Conservation (phyloP, 805 yeast species). For the Pichia nakasei region DNA sequence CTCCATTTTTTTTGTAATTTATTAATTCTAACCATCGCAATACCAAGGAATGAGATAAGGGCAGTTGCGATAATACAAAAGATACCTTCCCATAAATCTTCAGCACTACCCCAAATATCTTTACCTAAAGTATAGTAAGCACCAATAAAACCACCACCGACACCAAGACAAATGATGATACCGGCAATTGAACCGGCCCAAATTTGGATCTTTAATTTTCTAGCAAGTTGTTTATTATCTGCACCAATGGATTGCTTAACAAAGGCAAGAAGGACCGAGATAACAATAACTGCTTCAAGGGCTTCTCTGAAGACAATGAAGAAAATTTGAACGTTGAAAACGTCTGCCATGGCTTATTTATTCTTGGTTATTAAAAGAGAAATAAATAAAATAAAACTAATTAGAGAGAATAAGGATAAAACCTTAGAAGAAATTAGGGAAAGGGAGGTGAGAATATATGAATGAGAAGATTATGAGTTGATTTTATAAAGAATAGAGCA, state of each 20-base stretch:
- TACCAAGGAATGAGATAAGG: constrained; percentile 88
- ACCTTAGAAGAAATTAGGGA: neutral
- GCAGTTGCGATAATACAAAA: constrained; percentile 85
- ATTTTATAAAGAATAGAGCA: no score
- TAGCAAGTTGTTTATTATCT: constrained; percentile 40
- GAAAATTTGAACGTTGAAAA: constrained; percentile 68
- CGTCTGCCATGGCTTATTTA: constrained; percentile 25
- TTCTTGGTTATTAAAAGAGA: constrained; percentile 1
- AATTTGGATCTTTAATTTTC: constrained; percentile 45
- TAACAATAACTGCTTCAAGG: constrained; percentile 84
- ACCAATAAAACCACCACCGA: constrained; percentile 94
- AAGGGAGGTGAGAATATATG: neutral
- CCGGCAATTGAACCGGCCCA: constrained; percentile 80
- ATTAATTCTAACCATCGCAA: constrained; percentile 91
- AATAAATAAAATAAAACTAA: neutral
- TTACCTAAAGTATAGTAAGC: constrained; percentile 73
- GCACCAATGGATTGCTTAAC: constrained; percentile 77
- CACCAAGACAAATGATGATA: constrained; percentile 63
- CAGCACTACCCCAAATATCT: constrained; percentile 81
- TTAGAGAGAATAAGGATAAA: neutral
- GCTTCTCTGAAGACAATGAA: constrained; percentile 91
- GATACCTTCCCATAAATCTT: constrained; percentile 96
- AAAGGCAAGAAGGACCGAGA: constrained; percentile 87
- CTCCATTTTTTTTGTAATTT: constrained; percentile 98
- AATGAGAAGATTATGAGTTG: neutral